Percentiles rank a stretch among this genome's conserved stretches.
These are phyloP conservation scores for Wickerhamiella galacta DNA, from an alignment of 805 yeast species.

Conservation along the genomic window DNA sequence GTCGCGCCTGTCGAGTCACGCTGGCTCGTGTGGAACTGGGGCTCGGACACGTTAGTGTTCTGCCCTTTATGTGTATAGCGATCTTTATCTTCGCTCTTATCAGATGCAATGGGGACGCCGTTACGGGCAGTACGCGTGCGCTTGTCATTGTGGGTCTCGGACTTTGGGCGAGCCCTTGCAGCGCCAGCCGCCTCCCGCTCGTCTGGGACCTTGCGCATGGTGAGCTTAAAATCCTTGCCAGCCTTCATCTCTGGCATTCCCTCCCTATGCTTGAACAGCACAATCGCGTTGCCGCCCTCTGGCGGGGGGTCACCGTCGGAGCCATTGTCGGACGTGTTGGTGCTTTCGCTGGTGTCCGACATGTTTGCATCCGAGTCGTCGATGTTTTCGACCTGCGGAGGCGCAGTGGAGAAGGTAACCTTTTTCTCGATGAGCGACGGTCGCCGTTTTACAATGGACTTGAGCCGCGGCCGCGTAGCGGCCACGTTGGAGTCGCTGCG, in stretches of 20 bases:
- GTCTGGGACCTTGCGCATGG: background rate
- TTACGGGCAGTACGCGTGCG: too few relatives aligned
- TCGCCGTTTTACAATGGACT: conserved; percentile 13
- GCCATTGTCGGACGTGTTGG: background rate
- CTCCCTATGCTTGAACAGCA: conserved; percentile 1
- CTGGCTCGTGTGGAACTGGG: too few relatives aligned
- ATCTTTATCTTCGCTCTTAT: too few relatives aligned
- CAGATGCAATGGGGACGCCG: too few relatives aligned
- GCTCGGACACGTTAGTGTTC: too few relatives aligned
- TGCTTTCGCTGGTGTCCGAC: background rate
- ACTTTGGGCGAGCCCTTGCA: too few relatives aligned
- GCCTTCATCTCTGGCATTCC: conserved; percentile 3
- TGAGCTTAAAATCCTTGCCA: conserved; percentile 2
- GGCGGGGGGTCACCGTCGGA: background rate
- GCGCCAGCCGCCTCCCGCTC: too few relatives aligned
- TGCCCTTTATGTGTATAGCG: too few relatives aligned
- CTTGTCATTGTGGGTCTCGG: too few relatives aligned
- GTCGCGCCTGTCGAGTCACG: too few relatives aligned
- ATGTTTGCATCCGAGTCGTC: conserved; percentile 1
- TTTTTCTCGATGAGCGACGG: conserved; percentile 13
- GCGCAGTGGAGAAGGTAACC: conserved; percentile 13
- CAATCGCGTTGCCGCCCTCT: background rate
- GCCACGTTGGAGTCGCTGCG: conserved; percentile 1
- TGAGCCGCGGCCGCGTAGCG: conserved; percentile 7
- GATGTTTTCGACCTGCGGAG: conserved; percentile 10